Conservation (phyloP, 169 alveolate genomes). For the Toxoplasma gondii region DNA sequence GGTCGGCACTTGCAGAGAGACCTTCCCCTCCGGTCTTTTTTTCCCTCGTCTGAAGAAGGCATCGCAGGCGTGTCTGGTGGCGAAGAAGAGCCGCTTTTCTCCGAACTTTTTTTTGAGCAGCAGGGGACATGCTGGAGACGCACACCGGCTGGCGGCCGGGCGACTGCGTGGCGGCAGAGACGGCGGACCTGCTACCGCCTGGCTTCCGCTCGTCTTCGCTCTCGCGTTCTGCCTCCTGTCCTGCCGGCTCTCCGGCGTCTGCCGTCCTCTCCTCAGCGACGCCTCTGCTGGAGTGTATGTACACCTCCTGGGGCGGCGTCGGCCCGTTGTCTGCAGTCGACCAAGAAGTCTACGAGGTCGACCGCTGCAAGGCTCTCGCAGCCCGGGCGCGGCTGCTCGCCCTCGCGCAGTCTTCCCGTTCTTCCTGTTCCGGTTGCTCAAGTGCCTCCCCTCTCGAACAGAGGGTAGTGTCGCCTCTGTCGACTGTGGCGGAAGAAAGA, state of each 20-base stretch:
- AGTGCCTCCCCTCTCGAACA: neutral
- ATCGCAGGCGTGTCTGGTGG: too few species aligned
- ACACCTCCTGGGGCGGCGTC: neutral
- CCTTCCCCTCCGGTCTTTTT: too few species aligned
- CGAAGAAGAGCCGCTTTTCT: too few species aligned
- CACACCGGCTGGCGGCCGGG: too few species aligned
- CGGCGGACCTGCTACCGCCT: too few species aligned
- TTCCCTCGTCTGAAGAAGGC: too few species aligned
- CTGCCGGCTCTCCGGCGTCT: neutral
- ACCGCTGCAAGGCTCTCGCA: constrained; percentile 12
- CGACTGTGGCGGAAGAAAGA: neutral
- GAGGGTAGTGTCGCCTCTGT: neutral
- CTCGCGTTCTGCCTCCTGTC: too few species aligned
- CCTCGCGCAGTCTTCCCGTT: neutral
- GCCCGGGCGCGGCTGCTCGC: neutral
- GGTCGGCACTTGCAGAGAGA: too few species aligned
- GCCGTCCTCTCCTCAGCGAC: neutral
- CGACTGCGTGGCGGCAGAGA: too few species aligned
- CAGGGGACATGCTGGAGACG: too few species aligned
- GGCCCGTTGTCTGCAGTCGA: neutral
- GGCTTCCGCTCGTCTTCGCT: too few species aligned
- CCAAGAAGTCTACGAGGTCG: constrained; percentile 22
- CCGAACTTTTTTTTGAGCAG: too few species aligned
- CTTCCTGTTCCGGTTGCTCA: neutral
- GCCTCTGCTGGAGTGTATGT: constrained; percentile 24